phyloP scores from a whole-genome alignment of 2,329 filamentous ascomycete genomes.

The Alternaria brassicae region DNA sequence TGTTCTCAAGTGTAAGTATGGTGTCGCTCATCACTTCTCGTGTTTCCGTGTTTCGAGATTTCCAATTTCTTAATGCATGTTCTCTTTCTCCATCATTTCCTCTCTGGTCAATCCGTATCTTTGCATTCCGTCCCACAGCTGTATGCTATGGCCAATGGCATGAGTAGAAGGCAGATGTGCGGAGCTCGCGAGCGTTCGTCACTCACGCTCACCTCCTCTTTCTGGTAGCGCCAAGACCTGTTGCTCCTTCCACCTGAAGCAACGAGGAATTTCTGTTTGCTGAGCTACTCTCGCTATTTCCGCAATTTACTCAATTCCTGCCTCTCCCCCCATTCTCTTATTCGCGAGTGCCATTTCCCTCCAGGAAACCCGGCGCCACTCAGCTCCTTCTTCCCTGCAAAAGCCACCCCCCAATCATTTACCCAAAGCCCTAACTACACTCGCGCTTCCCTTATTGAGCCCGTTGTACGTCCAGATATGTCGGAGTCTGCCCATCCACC shows the following conservation, averaged over 20 bases:
- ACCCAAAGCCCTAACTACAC: neutral
- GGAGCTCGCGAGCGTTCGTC: neutral
- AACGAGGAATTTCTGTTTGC: constrained; percentile 1
- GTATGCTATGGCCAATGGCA: neutral
- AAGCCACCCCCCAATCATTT: neutral
- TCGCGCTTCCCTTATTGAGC: constrained; percentile 10
- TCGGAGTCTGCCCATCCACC: neutral
- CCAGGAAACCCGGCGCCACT: constrained; percentile 10
- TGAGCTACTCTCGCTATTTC: neutral
- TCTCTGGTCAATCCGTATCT: neutral
- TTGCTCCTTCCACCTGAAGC: constrained; percentile 15
- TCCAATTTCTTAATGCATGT: neutral
- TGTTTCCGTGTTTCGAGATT: neutral
- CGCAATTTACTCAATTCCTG: neutral
- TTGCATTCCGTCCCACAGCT: neutral
- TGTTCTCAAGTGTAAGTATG: neutral
- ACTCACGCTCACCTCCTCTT: constrained; percentile 18
- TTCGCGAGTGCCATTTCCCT: constrained; percentile 4
- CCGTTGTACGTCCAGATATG: constrained; percentile 1
- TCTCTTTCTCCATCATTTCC: neutral
- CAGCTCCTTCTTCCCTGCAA: constrained; percentile 5
- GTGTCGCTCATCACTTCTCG: neutral
- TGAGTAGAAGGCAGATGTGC: neutral
- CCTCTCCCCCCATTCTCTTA: neutral
- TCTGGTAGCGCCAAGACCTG: constrained; percentile 2